phyloP scores from a whole-genome alignment of 371 early-diverging fungal species.

The Mortierella sp. region DNA sequence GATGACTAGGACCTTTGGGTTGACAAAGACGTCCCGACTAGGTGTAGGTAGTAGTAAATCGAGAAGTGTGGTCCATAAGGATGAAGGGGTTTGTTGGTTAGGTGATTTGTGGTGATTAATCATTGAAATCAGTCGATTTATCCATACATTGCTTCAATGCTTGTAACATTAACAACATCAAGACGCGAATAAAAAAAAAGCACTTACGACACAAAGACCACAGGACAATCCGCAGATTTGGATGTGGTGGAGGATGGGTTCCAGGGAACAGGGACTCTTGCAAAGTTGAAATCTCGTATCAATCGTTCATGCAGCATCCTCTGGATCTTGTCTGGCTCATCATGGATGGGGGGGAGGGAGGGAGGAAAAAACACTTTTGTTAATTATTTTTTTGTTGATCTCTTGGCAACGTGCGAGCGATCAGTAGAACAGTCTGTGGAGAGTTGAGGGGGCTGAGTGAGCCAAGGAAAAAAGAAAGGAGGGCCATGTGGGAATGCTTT shows the following conservation, averaged over 20 bases:
- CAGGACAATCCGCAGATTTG: constrained; percentile 10
- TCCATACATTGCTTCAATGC: background rate
- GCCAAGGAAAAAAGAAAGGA: background rate
- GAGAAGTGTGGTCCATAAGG: no score
- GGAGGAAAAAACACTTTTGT: no score
- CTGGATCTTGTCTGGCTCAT: constrained; percentile 27
- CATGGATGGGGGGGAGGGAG: background rate
- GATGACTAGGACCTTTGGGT: constrained; percentile 36
- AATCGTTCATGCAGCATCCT: constrained; percentile 13
- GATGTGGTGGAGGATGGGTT: background rate
- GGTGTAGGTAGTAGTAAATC: no score
- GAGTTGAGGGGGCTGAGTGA: background rate
- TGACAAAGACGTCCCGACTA: constrained; percentile 22
- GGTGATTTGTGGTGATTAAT: background rate
- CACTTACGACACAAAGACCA: constrained; percentile 26
- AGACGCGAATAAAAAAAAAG: background rate
- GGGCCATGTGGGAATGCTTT: background rate
- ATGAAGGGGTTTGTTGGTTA: no score
- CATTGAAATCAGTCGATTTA: background rate
- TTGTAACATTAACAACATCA: background rate
- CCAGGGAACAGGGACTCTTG: constrained; percentile 11
- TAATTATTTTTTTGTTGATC: no score
- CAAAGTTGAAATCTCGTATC: constrained; percentile 8
- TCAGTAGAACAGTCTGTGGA: background rate
- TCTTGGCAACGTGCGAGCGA: background rate